Percentiles rank a stretch among this genome's conserved stretches.
Evolutionary conservation across 192 early-diverging fungal species (phyloP).

Genomic region (Rhizoclosmatium globosum): DNA sequence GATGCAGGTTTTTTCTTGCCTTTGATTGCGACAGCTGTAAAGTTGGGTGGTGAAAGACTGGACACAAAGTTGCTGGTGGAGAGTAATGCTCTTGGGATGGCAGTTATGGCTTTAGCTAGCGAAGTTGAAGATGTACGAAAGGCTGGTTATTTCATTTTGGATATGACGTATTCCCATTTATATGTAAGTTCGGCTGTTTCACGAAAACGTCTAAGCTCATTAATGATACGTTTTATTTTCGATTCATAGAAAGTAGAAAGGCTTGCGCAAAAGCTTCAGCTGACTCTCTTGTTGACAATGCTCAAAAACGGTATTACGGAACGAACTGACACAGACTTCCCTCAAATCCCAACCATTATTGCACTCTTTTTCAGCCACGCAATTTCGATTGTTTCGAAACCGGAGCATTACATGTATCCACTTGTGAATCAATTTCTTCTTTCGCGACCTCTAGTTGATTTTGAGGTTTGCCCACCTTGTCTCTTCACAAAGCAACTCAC

Average conservation of each 20-base stretch:
- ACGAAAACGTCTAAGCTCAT: neutral
- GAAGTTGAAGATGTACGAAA: constrained; percentile 60
- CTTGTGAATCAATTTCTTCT: constrained; percentile 78
- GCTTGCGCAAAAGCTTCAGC: constrained; percentile 76
- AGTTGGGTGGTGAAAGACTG: constrained; percentile 51
- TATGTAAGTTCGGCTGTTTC: constrained; percentile 17
- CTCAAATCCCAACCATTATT: constrained; percentile 71
- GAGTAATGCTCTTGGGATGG: constrained; percentile 72
- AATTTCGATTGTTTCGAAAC: constrained; percentile 66
- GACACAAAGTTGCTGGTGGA: constrained; percentile 74
- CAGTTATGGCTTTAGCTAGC: constrained; percentile 71
- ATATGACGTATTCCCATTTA: constrained; percentile 61
- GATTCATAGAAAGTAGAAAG: constrained; percentile 36
- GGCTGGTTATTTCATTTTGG: constrained; percentile 72
- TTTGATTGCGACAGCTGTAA: constrained; percentile 65
- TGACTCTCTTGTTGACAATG: constrained; percentile 69
- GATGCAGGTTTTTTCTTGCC: constrained; percentile 78
- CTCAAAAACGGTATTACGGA: constrained; percentile 74
- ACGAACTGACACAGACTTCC: constrained; percentile 50
- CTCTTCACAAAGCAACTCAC: neutral
- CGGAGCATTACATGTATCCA: constrained; percentile 80
- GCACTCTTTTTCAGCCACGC: constrained; percentile 74
- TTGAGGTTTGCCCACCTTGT: constrained; percentile 57
- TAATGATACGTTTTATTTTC: neutral
- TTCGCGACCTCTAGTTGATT: constrained; percentile 74